Conservation (phyloP, 108 stramenopile genomes). For the Discostella pseudostelligera region DNA sequence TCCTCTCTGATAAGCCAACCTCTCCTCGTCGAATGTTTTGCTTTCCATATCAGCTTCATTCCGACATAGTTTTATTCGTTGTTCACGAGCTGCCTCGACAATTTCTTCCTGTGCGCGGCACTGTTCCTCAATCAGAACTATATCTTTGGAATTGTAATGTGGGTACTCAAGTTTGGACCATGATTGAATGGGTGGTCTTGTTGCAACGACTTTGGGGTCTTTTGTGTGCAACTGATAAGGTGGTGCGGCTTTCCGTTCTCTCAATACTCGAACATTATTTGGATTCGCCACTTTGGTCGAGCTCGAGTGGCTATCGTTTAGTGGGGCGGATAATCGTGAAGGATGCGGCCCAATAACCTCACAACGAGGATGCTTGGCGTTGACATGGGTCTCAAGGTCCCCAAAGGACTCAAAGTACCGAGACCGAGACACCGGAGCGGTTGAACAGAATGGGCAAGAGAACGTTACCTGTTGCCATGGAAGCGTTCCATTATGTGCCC, state of each 20-base stretch:
- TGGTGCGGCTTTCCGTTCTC: conserved; percentile 7
- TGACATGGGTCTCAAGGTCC: conserved; percentile 24
- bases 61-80: conserved; percentile 35
- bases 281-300: not conserved
- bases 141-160: conserved; percentile 20
- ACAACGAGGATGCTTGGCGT: conserved; percentile 23
- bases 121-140: conserved; percentile 35
- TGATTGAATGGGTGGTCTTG: conserved; percentile 11
- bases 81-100: conserved; percentile 22
- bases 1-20: conserved; percentile 38
- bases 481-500: conserved; percentile 36
- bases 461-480: conserved; percentile 33
- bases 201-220: conserved; percentile 5
- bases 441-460: conserved; percentile 42
- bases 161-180: conserved; percentile 40
- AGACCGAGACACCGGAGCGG: not conserved
- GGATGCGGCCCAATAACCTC: conserved; percentile 16
- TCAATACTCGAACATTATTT: conserved; percentile 13
- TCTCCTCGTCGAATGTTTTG: conserved; percentile 31
- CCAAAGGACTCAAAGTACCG: conserved; percentile 17
- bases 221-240: not conserved
- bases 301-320: not conserved
- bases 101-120: conserved; percentile 32
- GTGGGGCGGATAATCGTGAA: not conserved
- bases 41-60: conserved; percentile 26